Percentiles rank a stretch among this genome's conserved stretches.
Evolutionary conservation across 108 stramenopile genomes (phyloP).

Genomic region (Cyclotella distinguenda): DNA sequence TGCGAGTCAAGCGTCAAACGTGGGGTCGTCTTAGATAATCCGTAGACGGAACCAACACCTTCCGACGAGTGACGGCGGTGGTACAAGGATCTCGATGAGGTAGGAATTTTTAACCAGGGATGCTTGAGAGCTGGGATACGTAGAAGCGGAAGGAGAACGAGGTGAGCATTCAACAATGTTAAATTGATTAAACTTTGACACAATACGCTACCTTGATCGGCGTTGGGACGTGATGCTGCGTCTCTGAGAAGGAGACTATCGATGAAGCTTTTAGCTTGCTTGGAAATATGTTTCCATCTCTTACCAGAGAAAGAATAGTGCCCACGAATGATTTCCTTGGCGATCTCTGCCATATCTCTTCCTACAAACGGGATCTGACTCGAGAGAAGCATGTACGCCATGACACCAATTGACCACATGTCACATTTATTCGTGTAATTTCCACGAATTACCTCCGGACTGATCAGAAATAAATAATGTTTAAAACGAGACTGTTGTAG

Average conservation of each 20-base stretch:
- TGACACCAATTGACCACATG: slow-evolving; percentile 80
- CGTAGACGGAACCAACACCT: slow-evolving; percentile 10
- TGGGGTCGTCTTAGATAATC: slow-evolving; percentile 36
- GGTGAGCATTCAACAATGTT: too few species aligned
- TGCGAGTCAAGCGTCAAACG: slow-evolving; percentile 40
- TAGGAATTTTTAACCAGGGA: slow-evolving; percentile 32
- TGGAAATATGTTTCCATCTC: slow-evolving; percentile 58
- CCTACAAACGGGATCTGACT: slow-evolving; percentile 77
- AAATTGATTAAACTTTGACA: neutral
- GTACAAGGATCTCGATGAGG: neutral
- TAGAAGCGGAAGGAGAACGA: too few species aligned
- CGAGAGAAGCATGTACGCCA: slow-evolving; percentile 74
- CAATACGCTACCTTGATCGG: slow-evolving; percentile 20
- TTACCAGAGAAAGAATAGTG: slow-evolving; percentile 55
- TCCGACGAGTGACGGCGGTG: slow-evolving; percentile 38
- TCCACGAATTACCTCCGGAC: slow-evolving; percentile 77
- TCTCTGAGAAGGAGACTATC: slow-evolving; percentile 37
- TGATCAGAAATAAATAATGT: neutral
- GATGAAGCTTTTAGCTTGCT: slow-evolving; percentile 55
- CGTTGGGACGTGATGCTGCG: slow-evolving; percentile 40
- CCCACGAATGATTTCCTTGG: slow-evolving; percentile 61
- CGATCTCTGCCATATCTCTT: slow-evolving; percentile 53
- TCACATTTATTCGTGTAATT: slow-evolving; percentile 75
- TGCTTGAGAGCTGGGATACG: slow-evolving; percentile 21
- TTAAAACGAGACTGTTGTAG: neutral